phyloP scores from a whole-genome alignment of 805 yeast genomes.

The Metschnikowia hibisci region DNA sequence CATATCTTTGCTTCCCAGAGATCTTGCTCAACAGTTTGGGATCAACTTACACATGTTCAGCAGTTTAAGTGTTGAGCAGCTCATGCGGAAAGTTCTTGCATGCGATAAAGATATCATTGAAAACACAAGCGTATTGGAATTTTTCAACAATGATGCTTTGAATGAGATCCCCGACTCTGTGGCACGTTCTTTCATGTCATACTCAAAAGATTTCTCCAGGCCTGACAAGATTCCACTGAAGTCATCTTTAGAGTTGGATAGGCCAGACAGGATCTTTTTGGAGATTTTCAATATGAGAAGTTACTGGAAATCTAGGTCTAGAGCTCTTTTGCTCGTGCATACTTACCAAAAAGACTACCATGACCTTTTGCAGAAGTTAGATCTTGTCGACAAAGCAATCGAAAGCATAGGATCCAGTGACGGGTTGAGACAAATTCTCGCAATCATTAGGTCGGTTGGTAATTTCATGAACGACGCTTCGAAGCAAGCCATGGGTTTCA shows the following conservation, averaged over 20 bases:
- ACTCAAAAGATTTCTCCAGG: constrained; percentile 45
- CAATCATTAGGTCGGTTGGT: constrained; percentile 85
- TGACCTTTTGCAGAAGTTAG: constrained; percentile 54
- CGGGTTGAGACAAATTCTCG: constrained; percentile 67
- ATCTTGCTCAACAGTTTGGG: constrained; percentile 75
- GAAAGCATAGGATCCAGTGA: constrained; percentile 61
- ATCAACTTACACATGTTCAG: constrained; percentile 69
- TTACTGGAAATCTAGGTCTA: constrained; percentile 71
- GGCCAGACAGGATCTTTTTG: constrained; percentile 67
- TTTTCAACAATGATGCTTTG: constrained; percentile 64
- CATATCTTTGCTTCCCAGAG: constrained; percentile 66
- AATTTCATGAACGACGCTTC: constrained; percentile 94
- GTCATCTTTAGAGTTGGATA: constrained; percentile 43
- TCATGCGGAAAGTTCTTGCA: constrained; percentile 50
- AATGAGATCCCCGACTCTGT: constrained; percentile 54
- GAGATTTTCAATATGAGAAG: constrained; percentile 65
- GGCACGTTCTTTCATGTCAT: constrained; percentile 59
- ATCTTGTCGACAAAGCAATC: constrained; percentile 68
- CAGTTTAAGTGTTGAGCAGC: constrained; percentile 47
- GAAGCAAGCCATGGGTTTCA: constrained; percentile 91
- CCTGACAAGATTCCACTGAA: constrained; percentile 11
- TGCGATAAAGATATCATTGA: constrained; percentile 56
- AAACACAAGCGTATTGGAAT: constrained; percentile 61
- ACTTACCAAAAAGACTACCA: constrained; percentile 64
- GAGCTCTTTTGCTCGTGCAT: constrained; percentile 51